Evolutionary conservation across 345 rosid genomes (phyloP).

Genomic region (Cardamine occulta): DNA sequence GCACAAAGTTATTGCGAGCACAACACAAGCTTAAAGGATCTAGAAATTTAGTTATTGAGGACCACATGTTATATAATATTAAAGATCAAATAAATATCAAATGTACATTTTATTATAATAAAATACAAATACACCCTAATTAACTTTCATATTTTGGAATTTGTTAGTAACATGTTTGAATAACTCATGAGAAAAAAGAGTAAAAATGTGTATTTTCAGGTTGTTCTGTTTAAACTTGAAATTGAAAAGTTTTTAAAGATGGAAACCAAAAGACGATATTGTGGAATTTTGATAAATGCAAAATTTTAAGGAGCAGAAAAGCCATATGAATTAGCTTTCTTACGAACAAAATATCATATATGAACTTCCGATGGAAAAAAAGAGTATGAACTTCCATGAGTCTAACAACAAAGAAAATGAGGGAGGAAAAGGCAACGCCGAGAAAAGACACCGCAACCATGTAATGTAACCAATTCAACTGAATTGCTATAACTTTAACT

Average conservation of each 20-base stretch:
- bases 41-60: too few species aligned
- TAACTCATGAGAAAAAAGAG: not conserved
- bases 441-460: not conserved
- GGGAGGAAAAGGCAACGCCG: not conserved
- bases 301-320: not conserved
- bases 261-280: not conserved
- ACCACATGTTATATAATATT: not conserved
- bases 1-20: constrained; percentile 19
- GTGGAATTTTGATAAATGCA: not conserved
- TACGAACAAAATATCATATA: not conserved
- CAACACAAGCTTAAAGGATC: not conserved
- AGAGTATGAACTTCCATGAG: not conserved
- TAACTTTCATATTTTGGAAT: not conserved
- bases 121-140: not conserved
- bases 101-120: not conserved
- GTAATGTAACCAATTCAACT: not conserved
- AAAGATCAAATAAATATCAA: not conserved
- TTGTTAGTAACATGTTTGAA: not conserved
- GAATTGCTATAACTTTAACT: not conserved
- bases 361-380: not conserved
- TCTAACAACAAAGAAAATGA: not conserved
- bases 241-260: not conserved
- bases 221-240: not conserved
- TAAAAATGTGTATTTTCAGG: too few species aligned
- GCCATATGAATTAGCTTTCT: not conserved